Evolutionary conservation across 768 basidiomycete species (phyloP).

Genomic region (Suillus decipiens): DNA sequence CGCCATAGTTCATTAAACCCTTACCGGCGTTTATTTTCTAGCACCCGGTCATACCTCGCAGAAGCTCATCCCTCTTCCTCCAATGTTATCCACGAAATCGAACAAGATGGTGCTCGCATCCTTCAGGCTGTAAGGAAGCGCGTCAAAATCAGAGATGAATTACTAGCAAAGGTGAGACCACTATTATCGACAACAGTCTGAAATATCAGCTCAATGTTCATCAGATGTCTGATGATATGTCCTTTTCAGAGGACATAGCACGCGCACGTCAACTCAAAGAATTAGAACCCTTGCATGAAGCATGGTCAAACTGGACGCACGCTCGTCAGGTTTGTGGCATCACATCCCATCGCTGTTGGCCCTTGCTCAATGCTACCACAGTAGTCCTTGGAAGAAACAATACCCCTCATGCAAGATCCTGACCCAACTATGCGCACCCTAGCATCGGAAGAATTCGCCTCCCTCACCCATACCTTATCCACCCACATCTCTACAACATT

Average conservation of each 20-base stretch:
- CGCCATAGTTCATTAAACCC: conserved; percentile 8
- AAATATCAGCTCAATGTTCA: neutral
- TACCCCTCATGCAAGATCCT: conserved; percentile 63
- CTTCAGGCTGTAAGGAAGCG: conserved; percentile 35
- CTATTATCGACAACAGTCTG: neutral
- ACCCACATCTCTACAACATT: conserved; percentile 44
- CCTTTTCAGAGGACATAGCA: conserved; percentile 56
- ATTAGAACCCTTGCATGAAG: conserved; percentile 61
- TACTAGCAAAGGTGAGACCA: conserved; percentile 40
- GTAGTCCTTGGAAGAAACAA: conserved; percentile 69
- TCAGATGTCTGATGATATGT: conserved; percentile 55
- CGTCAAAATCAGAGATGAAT: conserved; percentile 2
- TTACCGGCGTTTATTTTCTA: neutral
- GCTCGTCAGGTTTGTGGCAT: conserved; percentile 53
- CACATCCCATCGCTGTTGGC: conserved; percentile 7
- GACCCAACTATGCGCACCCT: conserved; percentile 77
- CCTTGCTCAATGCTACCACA: conserved; percentile 25
- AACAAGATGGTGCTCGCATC: conserved; percentile 50
- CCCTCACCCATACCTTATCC: conserved; percentile 40
- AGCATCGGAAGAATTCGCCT: conserved; percentile 64
- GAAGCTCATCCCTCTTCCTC: neutral
- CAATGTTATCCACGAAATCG: conserved; percentile 29
- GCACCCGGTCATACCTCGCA: conserved; percentile 11
- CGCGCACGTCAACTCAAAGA: conserved; percentile 67
- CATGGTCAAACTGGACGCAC: conserved; percentile 67